Evolutionary conservation across 768 basidiomycete genomes (phyloP), one percentile per base, ranked within the genome.

Genomic region (Auricularia heimuer): DNA sequence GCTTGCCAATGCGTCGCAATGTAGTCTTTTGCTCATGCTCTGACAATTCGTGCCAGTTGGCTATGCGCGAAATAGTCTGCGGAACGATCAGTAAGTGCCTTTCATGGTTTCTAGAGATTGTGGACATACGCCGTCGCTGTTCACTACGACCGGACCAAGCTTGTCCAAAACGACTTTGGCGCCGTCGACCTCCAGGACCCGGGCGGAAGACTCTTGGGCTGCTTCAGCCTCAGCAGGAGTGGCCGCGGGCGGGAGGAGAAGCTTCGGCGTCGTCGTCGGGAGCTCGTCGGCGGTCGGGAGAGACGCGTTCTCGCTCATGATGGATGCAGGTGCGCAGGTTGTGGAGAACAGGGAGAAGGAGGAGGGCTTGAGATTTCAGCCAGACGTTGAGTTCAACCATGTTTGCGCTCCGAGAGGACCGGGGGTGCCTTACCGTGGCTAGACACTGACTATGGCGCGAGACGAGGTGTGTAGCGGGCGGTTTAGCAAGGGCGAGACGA

Each of bases 1-100:
- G 56, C 56, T 60, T 6, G 10, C 56, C 56, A 4, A 60, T 60
- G 29, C 56, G 56, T 6, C 56, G 24, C 56, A 60, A 24, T 4
- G 56, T 60, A 12, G 56, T 60, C 18, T 60, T 60, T 7, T 34
- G 56, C 56, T 60, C 56, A 18, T 60, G 56, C 56, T 29, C 56
- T n/a, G 56, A 60, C 24, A 60, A 29, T 29, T 60, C 56, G 24
- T 33, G 56, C 56, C 56, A 60, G 18, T 60, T 60, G 8, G 56
- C 56, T 29, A 60, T 60, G 6, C 56, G 56, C 56, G 56, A 60
- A 4, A 60, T 60, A 24, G 16, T 60, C 56, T 60, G 56, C 56
- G 33, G 24, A 18, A 18, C 47, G 47, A 21, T 51, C 47, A 51
- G 47, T 18, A 51, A 1, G 2, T 18, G 1, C 24, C 6, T 24